Conservation (phyloP, 768 basidiomycete genomes). For the Mycena filopes region DNA sequence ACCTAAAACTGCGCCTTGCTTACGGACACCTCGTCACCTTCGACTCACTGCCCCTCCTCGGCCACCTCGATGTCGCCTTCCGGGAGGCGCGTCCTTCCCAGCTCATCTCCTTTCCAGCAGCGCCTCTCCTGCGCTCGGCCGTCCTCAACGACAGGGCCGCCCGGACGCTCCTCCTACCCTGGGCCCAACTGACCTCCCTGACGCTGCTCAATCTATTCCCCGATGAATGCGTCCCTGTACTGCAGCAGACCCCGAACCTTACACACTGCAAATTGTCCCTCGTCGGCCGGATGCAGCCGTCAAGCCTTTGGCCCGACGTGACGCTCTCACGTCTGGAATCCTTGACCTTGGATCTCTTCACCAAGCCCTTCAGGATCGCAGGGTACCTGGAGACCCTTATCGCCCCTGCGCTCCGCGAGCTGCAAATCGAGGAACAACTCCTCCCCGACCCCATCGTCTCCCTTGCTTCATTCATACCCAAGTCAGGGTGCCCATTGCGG, state of each 20-base stretch:
- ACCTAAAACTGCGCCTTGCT: background rate
- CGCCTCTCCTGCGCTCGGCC: background rate
- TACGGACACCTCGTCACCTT: background rate
- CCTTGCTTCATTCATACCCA: background rate
- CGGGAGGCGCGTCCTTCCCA: background rate
- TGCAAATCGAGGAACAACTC: background rate
- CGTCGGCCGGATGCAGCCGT: too few species aligned
- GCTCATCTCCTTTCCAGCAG: background rate
- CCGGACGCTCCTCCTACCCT: background rate
- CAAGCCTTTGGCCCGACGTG: background rate
- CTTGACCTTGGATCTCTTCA: background rate
- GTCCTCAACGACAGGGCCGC: background rate
- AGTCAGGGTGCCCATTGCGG: constrained; percentile 1
- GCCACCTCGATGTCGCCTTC: background rate
- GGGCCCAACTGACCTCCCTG: constrained; percentile 16
- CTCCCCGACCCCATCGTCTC: background rate
- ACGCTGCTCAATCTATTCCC: background rate
- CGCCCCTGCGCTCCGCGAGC: background rate
- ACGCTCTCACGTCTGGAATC: background rate
- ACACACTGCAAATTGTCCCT: background rate
- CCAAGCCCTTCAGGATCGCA: background rate
- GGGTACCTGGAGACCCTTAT: background rate
- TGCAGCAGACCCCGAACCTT: background rate
- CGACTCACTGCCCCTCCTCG: background rate
- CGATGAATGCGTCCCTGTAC: background rate